Evolutionary conservation across 306 rosid genomes (phyloP).

Genomic region (Begonia fuchsioides): DNA sequence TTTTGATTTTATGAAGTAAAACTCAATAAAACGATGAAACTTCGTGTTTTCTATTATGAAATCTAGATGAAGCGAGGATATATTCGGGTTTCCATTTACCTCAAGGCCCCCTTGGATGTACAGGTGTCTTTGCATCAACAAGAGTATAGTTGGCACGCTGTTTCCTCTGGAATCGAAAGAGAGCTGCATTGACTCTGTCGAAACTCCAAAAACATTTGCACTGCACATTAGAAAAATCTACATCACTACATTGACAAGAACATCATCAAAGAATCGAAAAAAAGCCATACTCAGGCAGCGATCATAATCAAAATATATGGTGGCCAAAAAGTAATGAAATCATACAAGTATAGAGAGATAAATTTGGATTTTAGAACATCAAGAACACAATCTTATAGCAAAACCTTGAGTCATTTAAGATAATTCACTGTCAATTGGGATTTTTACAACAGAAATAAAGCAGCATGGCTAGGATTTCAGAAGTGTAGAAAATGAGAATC

Average conservation of each 20-base stretch:
- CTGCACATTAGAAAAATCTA: slow-evolving; percentile 29
- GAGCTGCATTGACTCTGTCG: slow-evolving; percentile 99
- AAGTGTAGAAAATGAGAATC: too few relatives aligned
- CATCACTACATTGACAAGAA: slow-evolving; percentile 4
- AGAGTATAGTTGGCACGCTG: slow-evolving; percentile 82
- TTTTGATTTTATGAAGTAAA: not conserved
- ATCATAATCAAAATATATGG: too few relatives aligned
- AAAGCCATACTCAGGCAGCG: too few relatives aligned
- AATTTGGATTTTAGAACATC: too few relatives aligned
- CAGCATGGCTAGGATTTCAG: too few relatives aligned
- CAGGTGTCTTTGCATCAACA: slow-evolving; percentile 79
- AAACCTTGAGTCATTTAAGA: too few relatives aligned
- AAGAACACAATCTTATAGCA: too few relatives aligned
- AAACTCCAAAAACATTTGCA: slow-evolving; percentile 88
- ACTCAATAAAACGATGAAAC: not conserved
- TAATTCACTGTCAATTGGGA: too few relatives aligned
- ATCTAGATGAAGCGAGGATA: slow-evolving; percentile 9
- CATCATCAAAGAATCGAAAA: too few relatives aligned
- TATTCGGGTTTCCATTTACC: slow-evolving; percentile 27
- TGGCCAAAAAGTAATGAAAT: too few relatives aligned
- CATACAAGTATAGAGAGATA: too few relatives aligned
- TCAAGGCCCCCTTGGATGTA: slow-evolving; percentile 81
- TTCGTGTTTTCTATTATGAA: not conserved
- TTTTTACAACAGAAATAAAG: too few relatives aligned
- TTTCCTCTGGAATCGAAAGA: slow-evolving; percentile 96